These are phyloP conservation scores for Tulasnella sp. DNA, from an alignment of 768 basidiomycete species.

Conservation along the genomic window DNA sequence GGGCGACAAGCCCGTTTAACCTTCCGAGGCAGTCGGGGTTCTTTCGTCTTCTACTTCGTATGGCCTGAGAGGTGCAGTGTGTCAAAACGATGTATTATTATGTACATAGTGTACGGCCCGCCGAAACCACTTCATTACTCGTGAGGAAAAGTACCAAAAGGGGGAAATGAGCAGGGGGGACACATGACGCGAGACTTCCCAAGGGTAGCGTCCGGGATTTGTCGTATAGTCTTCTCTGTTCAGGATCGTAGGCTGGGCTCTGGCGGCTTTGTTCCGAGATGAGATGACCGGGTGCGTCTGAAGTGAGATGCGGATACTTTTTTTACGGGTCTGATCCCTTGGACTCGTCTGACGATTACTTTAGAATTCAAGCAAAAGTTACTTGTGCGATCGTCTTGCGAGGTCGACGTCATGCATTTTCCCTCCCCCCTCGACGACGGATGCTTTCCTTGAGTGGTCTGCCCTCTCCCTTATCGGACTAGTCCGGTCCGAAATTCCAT, in stretches of 20 bases:
- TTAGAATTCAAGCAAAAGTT: no score
- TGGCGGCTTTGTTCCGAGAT: background rate
- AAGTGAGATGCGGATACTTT: no score
- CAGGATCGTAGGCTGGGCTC: no score
- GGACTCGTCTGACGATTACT: no score
- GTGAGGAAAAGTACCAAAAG: background rate
- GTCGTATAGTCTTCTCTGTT: no score
- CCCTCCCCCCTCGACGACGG: no score
- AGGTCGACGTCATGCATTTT: background rate
- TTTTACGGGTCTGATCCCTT: no score
- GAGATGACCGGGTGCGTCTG: background rate
- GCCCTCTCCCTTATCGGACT: background rate
- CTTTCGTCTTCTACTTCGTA: background rate
- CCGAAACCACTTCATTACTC: no score
- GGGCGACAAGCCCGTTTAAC: background rate
- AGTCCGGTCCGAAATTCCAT: constrained; percentile 1
- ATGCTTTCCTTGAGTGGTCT: no score
- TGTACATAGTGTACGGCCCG: background rate
- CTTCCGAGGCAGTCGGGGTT: constrained; percentile 5
- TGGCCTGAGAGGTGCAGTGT: background rate
- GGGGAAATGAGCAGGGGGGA: background rate
- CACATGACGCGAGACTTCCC: background rate
- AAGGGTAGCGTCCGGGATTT: no score
- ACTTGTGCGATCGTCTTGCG: background rate
- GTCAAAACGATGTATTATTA: background rate